Percentiles rank a stretch among this genome's conserved stretches.
These are phyloP conservation scores for Neurospora crassa DNA, from an alignment of 2,329 filamentous ascomycete species.

Conservation along the genomic window DNA sequence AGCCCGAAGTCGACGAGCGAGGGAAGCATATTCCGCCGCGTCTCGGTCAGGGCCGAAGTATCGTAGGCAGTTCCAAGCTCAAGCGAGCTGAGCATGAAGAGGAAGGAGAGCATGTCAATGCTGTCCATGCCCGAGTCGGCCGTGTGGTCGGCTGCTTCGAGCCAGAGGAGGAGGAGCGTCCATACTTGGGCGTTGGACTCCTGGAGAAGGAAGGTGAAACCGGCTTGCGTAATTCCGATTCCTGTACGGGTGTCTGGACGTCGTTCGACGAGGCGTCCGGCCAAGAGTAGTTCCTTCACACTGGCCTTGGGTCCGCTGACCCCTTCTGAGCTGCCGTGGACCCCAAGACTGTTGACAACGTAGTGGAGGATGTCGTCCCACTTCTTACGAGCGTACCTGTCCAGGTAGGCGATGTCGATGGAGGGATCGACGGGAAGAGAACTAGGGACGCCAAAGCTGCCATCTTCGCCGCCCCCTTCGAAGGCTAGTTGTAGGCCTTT, in stretches of 20 bases:
- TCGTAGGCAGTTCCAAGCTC: constrained; percentile 89
- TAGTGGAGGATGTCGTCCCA: constrained; percentile 97
- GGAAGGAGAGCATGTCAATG: constrained; percentile 89
- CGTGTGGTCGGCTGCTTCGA: constrained; percentile 65
- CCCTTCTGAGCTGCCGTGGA: constrained; percentile 27
- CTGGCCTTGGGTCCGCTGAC: constrained; percentile 56
- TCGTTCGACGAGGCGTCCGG: constrained; percentile 69
- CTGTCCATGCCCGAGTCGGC: constrained; percentile 62
- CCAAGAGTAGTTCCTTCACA: constrained; percentile 75
- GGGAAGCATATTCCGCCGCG: constrained; percentile 80
- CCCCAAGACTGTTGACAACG: constrained; percentile 68
- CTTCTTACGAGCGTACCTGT: constrained; percentile 75
- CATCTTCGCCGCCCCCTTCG: constrained; percentile 74
- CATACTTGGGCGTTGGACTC: constrained; percentile 96
- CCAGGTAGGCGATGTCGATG: constrained; percentile 64
- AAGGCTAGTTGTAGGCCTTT: constrained; percentile 76
- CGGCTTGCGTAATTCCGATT: constrained; percentile 78
- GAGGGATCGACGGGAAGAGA: constrained; percentile 50
- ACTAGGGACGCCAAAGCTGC: constrained; percentile 85
- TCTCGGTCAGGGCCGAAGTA: constrained; percentile 70
- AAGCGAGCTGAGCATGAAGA: constrained; percentile 89
- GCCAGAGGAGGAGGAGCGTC: constrained; percentile 87
- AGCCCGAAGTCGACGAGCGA: constrained; percentile 89
- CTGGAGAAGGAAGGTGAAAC: constrained; percentile 90
- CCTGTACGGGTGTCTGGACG: constrained; percentile 27